Conservation (phyloP, 345 rosid genomes). For the Murraya paniculata region DNA sequence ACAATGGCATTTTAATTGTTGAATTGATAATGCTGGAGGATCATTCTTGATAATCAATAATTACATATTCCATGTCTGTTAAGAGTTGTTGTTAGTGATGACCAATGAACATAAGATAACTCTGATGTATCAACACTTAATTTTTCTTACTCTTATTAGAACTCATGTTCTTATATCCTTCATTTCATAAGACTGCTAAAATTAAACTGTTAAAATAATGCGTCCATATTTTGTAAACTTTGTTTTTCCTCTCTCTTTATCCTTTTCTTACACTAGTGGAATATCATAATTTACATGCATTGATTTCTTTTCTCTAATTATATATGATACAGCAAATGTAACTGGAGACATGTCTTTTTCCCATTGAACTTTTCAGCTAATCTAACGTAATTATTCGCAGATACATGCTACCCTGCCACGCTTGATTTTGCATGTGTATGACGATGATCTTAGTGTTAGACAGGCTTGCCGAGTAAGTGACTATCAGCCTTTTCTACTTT, state of each 20-base stretch:
- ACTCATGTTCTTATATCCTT: background rate
- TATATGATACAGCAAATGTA: background rate
- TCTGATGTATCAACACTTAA: background rate
- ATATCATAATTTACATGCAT: background rate
- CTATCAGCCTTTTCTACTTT: slow-evolving; percentile 13
- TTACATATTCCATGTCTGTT: background rate
- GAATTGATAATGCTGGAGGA: background rate
- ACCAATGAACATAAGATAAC: no score
- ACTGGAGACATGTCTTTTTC: background rate
- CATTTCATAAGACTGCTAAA: background rate
- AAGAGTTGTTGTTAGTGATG: no score
- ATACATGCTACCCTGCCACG: slow-evolving; percentile 82
- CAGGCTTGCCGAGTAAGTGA: slow-evolving; percentile 83
- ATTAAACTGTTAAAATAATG: background rate
- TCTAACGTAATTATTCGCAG: slow-evolving; percentile 38
- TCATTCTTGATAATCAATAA: background rate
- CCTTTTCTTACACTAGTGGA: background rate
- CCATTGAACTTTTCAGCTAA: slow-evolving; percentile 4
- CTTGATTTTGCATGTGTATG: slow-evolving; percentile 75
- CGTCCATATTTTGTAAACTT: background rate
- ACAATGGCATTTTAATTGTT: background rate
- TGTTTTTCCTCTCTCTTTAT: background rate
- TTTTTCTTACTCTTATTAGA: background rate
- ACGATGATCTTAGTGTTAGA: slow-evolving; percentile 69
- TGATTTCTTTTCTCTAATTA: background rate